Conservation (phyloP, 805 yeast genomes). For the Zygotorulaspora danielsina region DNA sequence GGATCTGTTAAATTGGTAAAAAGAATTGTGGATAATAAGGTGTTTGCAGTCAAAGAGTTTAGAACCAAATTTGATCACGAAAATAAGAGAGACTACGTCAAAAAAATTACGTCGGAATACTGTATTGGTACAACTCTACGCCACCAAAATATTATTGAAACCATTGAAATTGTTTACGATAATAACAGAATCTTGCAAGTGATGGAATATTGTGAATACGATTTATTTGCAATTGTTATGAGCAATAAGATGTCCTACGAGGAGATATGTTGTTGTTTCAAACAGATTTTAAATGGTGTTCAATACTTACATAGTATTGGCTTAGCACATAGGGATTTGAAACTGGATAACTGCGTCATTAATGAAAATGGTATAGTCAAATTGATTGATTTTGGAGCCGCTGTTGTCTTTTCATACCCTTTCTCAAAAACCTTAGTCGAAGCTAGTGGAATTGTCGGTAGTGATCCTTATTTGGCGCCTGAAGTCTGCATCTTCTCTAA, state of each 20-base stretch:
- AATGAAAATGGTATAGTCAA: conserved; percentile 78
- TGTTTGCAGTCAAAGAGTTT: conserved; percentile 91
- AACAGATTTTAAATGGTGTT: conserved; percentile 77
- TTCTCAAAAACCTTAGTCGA: conserved; percentile 67
- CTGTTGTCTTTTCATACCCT: conserved; percentile 87
- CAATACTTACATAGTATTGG: conserved; percentile 80
- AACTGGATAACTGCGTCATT: conserved; percentile 88
- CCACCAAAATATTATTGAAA: conserved; percentile 86
- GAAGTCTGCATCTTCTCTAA: conserved; percentile 79
- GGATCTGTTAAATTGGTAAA: conserved; percentile 78
- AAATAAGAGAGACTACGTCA: conserved; percentile 77
- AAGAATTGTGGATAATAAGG: conserved; percentile 58
- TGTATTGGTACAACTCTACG: conserved; percentile 88
- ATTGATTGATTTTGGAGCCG: conserved; percentile 89
- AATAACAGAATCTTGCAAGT: conserved; percentile 82
- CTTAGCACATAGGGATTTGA: conserved; percentile 85
- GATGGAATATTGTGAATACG: conserved; percentile 93
- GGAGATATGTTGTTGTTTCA: conserved; percentile 85
- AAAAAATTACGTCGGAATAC: conserved; percentile 89
- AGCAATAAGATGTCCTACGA: conserved; percentile 76
- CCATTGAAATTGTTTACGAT: conserved; percentile 87
- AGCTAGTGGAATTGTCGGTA: conserved; percentile 80
- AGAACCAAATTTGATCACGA: conserved; percentile 72
- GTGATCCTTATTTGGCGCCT: conserved; percentile 88
- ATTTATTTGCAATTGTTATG: conserved; percentile 91